Evolutionary conservation across 1,284 basidiomycete genomes (phyloP).

Genomic region (Stygiomarasmius scandens): DNA sequence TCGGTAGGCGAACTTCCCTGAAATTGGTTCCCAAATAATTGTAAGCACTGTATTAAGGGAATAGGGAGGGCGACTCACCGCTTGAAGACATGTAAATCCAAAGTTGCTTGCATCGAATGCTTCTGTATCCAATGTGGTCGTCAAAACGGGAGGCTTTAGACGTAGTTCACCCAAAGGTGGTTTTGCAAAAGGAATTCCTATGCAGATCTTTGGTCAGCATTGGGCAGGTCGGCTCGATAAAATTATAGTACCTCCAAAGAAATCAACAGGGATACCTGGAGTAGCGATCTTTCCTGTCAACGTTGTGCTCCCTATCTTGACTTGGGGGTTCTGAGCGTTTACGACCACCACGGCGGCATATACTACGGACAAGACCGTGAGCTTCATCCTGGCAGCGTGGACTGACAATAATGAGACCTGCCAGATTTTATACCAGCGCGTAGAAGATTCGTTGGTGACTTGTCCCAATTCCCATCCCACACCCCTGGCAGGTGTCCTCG

Average conservation of each 20-base stretch:
- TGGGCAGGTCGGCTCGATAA: neutral
- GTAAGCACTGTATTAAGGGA: neutral
- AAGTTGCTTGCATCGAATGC: conserved; percentile 42
- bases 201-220: neutral
- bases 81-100: conserved; percentile 41
- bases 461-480: too few relatives aligned
- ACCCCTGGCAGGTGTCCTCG: too few relatives aligned
- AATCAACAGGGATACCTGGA: conserved; percentile 32
- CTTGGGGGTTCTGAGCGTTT: conserved; percentile 23
- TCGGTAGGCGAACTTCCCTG: conserved; percentile 10
- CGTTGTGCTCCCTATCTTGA: conserved; percentile 35
- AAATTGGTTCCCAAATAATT: neutral
- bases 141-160: conserved; percentile 35
- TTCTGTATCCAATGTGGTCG: conserved; percentile 25
- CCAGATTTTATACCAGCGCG: too few relatives aligned
- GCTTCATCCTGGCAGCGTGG: neutral
- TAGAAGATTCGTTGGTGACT: too few relatives aligned
- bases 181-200: conserved; percentile 42
- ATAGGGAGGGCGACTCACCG: conserved; percentile 23
- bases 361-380: neutral
- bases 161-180: conserved; percentile 39
- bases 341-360: neutral
- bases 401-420: too few relatives aligned
- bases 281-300: conserved; percentile 31
- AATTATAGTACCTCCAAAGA: conserved; percentile 37